phyloP scores from a whole-genome alignment of 257 asterid genomes.

The Nicotiana tomentosiformis region DNA sequence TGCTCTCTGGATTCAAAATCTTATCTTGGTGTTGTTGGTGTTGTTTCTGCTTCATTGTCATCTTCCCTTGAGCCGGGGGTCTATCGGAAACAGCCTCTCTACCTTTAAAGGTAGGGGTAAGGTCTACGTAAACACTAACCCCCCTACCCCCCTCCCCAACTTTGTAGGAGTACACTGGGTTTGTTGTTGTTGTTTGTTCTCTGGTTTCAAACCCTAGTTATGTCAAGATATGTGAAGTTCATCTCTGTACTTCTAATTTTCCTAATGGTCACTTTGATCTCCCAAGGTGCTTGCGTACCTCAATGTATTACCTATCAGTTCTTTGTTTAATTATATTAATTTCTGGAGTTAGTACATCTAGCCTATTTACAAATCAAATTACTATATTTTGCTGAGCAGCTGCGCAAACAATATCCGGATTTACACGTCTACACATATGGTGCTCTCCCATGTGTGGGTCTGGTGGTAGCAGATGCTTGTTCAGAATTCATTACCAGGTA shows the following conservation, averaged over 20 bases:
- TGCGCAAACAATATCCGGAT: conserved; percentile 18
- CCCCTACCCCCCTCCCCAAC: too few relatives aligned
- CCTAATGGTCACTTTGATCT: background rate
- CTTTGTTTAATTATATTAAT: background rate
- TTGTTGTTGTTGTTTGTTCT: background rate
- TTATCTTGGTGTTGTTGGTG: too few relatives aligned
- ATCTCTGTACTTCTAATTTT: background rate
- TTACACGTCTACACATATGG: conserved; percentile 30
- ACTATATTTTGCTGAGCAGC: conserved; percentile 12
- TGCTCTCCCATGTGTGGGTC: conserved; percentile 28
- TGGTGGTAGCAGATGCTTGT: conserved; percentile 26
- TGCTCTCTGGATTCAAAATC: background rate
- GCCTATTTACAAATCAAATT: background rate
- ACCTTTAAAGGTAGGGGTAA: too few relatives aligned
- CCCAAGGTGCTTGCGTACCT: background rate
- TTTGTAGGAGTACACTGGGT: too few relatives aligned
- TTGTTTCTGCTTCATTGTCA: too few relatives aligned
- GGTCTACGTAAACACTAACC: too few relatives aligned
- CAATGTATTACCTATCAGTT: background rate
- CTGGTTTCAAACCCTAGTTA: background rate
- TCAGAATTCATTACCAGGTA: conserved; percentile 30
- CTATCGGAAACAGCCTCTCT: too few relatives aligned
- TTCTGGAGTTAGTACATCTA: background rate
- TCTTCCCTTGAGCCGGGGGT: too few relatives aligned
- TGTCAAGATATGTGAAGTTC: too few relatives aligned